Base-by-base conservation (phyloP, 352 stramenopile species). In the Phytophthora pistaciae region DNA sequence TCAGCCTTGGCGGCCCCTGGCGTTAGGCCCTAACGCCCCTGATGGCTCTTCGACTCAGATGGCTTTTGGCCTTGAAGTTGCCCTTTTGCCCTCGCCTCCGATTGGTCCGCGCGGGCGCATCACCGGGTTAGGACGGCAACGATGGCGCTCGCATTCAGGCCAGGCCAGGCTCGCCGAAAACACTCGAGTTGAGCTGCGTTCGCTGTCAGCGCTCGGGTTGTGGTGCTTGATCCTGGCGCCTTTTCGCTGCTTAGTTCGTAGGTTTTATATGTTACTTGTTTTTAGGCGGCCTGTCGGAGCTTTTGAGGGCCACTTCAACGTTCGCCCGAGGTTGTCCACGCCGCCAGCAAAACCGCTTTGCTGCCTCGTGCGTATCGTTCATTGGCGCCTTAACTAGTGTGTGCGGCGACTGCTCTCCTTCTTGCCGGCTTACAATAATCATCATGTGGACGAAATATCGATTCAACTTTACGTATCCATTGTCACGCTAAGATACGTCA, bases 61-160 rank as follows among this genome's bases (percentile, higher is more conserved):
- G 38, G 49, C 20, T 66, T 59, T 70, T 25, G 46, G 46, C 46
- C 46, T 53, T 77, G 55, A 80, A 75, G 69, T 77, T 74, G 63
- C 40, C 20, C 13, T 25, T 54, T 64, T 53, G 25, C 20, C 20
- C 11, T 11, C 29, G 23, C 21, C 53, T 23, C 23, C 27, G 18
- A 91, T 91, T 91, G 83, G 83, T 31, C 60, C 52, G 75, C 68
- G 78, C 64, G 21, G 61, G 27, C 42, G 63, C 57, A 75, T 72
- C 56, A 72, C 50, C 50, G 33, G 33, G 48, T 66, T 68, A 68
- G 25, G 56, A 63, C 48, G 65, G 48, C 48, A 31, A 29, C 25
- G 20, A 55, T 36, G 44, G 40, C 40, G 46, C 46, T 53, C 46
- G 46, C 46, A 53, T 53, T 53, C 46, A 53, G 46, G 38, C 10